These are phyloP conservation scores for Avicennia marina DNA, from an alignment of 257 asterid species.

Conservation along the genomic window DNA sequence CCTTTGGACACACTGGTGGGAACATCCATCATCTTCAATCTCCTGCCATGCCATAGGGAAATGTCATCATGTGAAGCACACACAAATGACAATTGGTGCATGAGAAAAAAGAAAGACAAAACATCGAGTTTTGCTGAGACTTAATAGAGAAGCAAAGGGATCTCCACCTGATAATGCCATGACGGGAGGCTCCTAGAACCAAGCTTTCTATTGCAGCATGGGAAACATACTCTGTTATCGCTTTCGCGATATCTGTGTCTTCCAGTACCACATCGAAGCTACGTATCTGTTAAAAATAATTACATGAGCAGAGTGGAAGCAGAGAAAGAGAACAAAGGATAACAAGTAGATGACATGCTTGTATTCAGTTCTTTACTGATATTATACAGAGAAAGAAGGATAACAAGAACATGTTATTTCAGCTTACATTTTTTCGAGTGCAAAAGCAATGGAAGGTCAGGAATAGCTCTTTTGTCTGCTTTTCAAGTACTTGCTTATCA, in stretches of 20 bases:
- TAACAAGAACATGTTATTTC: not conserved
- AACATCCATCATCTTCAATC: slow-evolving; percentile 48
- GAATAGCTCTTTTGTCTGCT: slow-evolving; percentile 53
- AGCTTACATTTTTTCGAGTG: slow-evolving; percentile 70
- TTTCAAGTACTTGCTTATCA: slow-evolving; percentile 33
- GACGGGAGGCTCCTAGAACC: slow-evolving; percentile 60
- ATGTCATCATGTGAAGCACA: too few species aligned
- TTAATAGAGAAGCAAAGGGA: not conserved
- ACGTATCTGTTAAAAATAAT: slow-evolving; percentile 29
- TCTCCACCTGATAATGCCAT: slow-evolving; percentile 54
- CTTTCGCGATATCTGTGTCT: slow-evolving; percentile 43
- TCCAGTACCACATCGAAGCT: slow-evolving; percentile 54
- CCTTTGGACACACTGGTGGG: slow-evolving; percentile 48
- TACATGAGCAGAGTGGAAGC: not conserved
- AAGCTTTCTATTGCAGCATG: slow-evolving; percentile 55
- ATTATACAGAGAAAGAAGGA: not conserved
- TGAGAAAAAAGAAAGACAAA: not conserved
- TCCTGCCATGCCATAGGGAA: slow-evolving; percentile 27
- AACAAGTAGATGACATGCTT: not conserved
- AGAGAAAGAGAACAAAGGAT: not conserved
- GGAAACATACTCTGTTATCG: slow-evolving; percentile 48
- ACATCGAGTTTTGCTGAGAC: not conserved
- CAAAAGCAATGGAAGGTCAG: slow-evolving; percentile 83
- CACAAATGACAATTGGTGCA: not conserved
- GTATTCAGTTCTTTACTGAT: too few species aligned